These are phyloP conservation scores for Pseudozyma sp. DNA, from an alignment of 1,284 basidiomycete species.

Conservation along the genomic window DNA sequence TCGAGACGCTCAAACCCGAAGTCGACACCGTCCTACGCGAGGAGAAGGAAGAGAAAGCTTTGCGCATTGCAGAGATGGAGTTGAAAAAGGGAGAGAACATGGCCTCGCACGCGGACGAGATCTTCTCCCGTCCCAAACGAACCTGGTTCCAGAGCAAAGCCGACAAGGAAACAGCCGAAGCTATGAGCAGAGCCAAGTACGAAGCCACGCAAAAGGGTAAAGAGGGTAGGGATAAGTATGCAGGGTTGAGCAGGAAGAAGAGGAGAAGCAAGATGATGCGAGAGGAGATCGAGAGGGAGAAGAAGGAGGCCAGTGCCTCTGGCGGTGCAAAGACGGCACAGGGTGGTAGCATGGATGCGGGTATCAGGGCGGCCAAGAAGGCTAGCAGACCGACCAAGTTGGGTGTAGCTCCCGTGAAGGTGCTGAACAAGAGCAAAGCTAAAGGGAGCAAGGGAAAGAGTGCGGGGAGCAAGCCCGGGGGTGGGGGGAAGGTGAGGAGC, in stretches of 20 bases:
- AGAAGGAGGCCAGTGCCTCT: slow-evolving; percentile 15
- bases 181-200: slow-evolving; percentile 49
- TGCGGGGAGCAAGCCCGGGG: slow-evolving; percentile 18
- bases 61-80: slow-evolving; percentile 86
- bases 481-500: slow-evolving; percentile 34
- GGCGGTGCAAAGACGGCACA: slow-evolving; percentile 20
- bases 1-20: slow-evolving; percentile 82
- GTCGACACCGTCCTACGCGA: slow-evolving; percentile 85
- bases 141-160: slow-evolving; percentile 96
- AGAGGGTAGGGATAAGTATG: slow-evolving; percentile 40
- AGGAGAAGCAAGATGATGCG: slow-evolving; percentile 58
- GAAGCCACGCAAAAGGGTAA: slow-evolving; percentile 33
- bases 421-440: slow-evolving; percentile 28
- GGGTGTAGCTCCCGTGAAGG: slow-evolving; percentile 45
- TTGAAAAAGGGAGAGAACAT: slow-evolving; percentile 94
- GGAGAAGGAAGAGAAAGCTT: slow-evolving; percentile 92
- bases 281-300: slow-evolving; percentile 60
- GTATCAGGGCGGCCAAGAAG: slow-evolving; percentile 63
- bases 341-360: slow-evolving; percentile 42
- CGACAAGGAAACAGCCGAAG: slow-evolving; percentile 75
- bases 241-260: slow-evolving; percentile 59
- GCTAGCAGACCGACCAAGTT: slow-evolving; percentile 57
- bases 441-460: slow-evolving; percentile 5
- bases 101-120: slow-evolving; percentile 93
- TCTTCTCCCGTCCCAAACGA: slow-evolving; percentile 89